Evolutionary conservation across 768 basidiomycete species (phyloP).

Genomic region (Hirschioporus abietinus): DNA sequence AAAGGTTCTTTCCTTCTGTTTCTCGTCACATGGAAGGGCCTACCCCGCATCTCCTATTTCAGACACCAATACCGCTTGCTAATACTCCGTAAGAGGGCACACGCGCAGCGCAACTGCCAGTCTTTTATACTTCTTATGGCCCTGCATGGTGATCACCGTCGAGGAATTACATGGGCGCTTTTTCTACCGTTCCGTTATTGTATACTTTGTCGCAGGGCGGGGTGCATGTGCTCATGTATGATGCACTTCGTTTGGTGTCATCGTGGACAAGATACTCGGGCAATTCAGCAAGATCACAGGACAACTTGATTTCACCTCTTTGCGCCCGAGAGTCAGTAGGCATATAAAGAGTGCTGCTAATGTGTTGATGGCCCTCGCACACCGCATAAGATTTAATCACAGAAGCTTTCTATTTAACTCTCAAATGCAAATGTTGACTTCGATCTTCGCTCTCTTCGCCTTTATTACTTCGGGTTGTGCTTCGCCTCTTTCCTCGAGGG

Average conservation of each 20-base stretch:
- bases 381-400: neutral
- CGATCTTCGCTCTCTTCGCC: neutral
- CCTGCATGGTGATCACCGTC: neutral
- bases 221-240: neutral
- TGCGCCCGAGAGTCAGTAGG: too few species aligned
- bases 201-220: neutral
- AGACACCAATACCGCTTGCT: neutral
- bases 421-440: neutral
- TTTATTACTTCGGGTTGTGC: neutral
- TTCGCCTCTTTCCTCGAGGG: neutral
- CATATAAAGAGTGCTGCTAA: too few species aligned
- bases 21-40: neutral
- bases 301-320: too few species aligned
- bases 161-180: slow-evolving; percentile 30
- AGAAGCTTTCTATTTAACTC: neutral
- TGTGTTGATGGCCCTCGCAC: neutral
- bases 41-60: neutral
- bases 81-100: neutral
- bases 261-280: too few species aligned
- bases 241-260: neutral
- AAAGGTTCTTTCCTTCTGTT: neutral
- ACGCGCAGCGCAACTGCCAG: neutral
- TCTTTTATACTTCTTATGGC: neutral
- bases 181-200: slow-evolving; percentile 31
- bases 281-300: too few species aligned